A percentile compares a stretch with the other conserved stretches of the same genome.
Evolutionary conservation across 2,329 filamentous ascomycete genomes (phyloP).

Genomic region (Epichloe sibirici): DNA sequence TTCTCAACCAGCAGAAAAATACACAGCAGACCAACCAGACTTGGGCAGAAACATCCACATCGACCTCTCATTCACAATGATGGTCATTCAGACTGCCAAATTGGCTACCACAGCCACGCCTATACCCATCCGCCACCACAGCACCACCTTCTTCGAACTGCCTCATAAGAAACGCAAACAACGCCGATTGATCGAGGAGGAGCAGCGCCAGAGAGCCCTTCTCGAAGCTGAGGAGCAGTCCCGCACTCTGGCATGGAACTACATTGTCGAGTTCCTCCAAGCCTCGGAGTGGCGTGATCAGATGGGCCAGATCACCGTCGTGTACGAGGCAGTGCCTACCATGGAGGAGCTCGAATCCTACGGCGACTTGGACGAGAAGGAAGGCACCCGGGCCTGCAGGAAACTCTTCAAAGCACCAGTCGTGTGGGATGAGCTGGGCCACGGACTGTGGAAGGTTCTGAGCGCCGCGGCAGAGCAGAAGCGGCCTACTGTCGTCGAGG

Average conservation of each 20-base stretch:
- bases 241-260: constrained; percentile 19
- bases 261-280: constrained; percentile 19
- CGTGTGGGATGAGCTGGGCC: constrained; percentile 26
- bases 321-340: constrained; percentile 21
- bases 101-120: constrained; percentile 5
- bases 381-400: constrained; percentile 24
- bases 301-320: constrained; percentile 22
- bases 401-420: constrained; percentile 26
- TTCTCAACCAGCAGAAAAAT: background rate
- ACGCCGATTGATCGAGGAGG: constrained; percentile 10
- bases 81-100: constrained; percentile 2
- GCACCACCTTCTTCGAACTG: constrained; percentile 13
- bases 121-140: constrained; percentile 5
- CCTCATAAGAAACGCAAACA: constrained; percentile 12
- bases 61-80: background rate
- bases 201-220: constrained; percentile 11
- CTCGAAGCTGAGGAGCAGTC: constrained; percentile 19
- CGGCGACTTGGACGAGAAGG: constrained; percentile 19
- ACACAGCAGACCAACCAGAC: background rate
- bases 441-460: constrained; percentile 20
- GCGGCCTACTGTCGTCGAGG: constrained; percentile 1
- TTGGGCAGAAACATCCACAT: background rate
- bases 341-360: constrained; percentile 22
- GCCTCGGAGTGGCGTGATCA: constrained; percentile 19
- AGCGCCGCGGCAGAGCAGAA: constrained; percentile 9